Evolutionary conservation across 192 early-diverging fungal species (phyloP), one percentile per base, ranked within the genome.

Genomic region (Thamnidium elegans): DNA sequence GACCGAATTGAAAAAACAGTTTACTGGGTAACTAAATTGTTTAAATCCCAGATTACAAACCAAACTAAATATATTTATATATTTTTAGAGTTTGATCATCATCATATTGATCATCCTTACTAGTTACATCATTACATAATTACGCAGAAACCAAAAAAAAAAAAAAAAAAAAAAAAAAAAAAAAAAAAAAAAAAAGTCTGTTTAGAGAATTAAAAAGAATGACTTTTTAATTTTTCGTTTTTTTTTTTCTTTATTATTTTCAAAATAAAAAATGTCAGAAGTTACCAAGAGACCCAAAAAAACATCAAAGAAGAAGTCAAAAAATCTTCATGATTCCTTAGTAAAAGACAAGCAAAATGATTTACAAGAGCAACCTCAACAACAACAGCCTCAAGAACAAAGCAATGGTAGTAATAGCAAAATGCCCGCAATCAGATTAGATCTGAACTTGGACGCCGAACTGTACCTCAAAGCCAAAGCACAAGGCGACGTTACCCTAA

Each of bases 401-500:
- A 15, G 15, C 17, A 17, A 17, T 11, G 55, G 17, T 0, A 56
- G 32, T 34, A 56, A n/a, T 34, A 56, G 55, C 55, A 56, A 56
- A 34, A 56, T 56, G 55, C 55, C 55, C 26, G 51, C 54, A 5
- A 19, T 66, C 13, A 42, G 65, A 23, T 15, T 66, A 21, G 65
- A 66, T 20, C 17, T 66, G 34, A 66, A 66, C 20, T 23, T 66
- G 19, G 65, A 66, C 8, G 55, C 54, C 2, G 54, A 66, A 19
- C 15, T 66, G 1, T 32, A n/a, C 26, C 17, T 66, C 13, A 55
- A 58, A 39, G 65, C 65, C 2, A 66, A 45, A 66, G 43, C 56
- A 1, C 54, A 66, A 11, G 65, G 65, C n/a, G 65, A 66, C 34
- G 23, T 66, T 46, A 66, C 65, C 1, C n/a, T 66, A 15, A 43